Evolutionary conservation across 148 eudicot genomes (phyloP).

Genomic region (Limonium bicolor): DNA sequence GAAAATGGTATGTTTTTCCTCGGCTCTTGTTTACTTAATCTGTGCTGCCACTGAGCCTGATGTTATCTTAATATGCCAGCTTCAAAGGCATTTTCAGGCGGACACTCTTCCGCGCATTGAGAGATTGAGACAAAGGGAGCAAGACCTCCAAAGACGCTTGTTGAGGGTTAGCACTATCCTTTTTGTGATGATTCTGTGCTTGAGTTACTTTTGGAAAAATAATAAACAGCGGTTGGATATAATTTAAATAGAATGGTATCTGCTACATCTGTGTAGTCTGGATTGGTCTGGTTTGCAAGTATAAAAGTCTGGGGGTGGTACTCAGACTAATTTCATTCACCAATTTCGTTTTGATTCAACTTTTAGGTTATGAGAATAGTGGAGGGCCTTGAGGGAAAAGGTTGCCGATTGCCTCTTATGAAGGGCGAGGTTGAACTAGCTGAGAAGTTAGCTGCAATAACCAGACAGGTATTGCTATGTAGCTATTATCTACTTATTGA

Average conservation of each 20-base stretch:
- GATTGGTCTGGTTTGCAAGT: too few species aligned
- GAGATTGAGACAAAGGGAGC: constrained; percentile 88
- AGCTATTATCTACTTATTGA: too few species aligned
- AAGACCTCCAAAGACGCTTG: constrained; percentile 85
- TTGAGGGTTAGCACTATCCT: constrained; percentile 47
- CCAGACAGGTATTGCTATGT: constrained; percentile 59
- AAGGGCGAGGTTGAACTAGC: constrained; percentile 94
- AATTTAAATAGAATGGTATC: too few species aligned
- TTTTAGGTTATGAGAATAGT: constrained; percentile 90
- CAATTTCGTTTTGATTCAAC: too few species aligned
- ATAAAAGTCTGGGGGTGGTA: too few species aligned
- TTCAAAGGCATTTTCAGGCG: constrained; percentile 92
- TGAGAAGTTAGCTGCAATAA: constrained; percentile 67
- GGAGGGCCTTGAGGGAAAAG: constrained; percentile 89
- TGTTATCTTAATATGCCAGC: constrained; percentile 27
- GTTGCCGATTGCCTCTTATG: constrained; percentile 69
- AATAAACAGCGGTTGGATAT: too few species aligned
- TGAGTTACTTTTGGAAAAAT: background rate
- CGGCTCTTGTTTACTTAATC: background rate
- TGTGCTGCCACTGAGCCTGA: background rate
- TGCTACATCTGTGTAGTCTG: too few species aligned
- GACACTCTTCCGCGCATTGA: constrained; percentile 89
- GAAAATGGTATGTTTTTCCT: constrained; percentile 40
- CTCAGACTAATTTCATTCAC: too few species aligned
- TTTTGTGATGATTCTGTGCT: background rate